Conservation (phyloP, 345 rosid species). For the Theobroma cacao region DNA sequence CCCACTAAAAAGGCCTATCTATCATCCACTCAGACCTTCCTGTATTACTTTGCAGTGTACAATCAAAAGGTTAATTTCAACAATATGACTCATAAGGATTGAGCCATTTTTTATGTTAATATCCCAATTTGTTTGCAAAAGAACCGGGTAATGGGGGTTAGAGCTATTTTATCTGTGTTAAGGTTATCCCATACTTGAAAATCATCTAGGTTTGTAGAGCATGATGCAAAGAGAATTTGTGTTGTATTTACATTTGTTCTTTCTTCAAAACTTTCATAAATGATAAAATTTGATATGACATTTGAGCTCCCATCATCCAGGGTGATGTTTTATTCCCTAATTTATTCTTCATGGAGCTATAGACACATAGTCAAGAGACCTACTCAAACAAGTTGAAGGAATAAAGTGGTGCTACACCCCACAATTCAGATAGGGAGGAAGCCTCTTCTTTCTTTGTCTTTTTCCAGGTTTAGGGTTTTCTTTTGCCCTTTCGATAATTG, state of each 20-base stretch:
- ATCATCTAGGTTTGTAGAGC: too few species aligned
- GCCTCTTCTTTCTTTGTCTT: background rate
- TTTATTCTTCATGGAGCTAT: background rate
- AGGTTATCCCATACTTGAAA: too few species aligned
- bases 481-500: background rate
- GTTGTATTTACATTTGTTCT: background rate
- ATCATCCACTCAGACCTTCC: background rate
- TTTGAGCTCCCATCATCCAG: slow-evolving; percentile 20
- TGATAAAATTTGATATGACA: background rate
- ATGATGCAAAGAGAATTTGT: background rate
- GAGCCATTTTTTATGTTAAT: background rate
- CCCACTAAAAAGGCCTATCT: background rate
- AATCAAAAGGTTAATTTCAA: background rate
- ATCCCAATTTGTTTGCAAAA: background rate
- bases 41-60: background rate
- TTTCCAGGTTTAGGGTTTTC: background rate
- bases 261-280: background rate
- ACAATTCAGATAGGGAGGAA: background rate
- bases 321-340: slow-evolving; percentile 4
- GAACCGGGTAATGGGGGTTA: too few species aligned
- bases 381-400: slow-evolving; percentile 11
- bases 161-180: too few species aligned
- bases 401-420: background rate
- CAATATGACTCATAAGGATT: background rate
- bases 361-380: background rate